A percentile compares a stretch with the other conserved stretches of the same genome.
phyloP scores from a whole-genome alignment of 1,284 basidiomycete genomes.

The Anthracocystis setariae region DNA sequence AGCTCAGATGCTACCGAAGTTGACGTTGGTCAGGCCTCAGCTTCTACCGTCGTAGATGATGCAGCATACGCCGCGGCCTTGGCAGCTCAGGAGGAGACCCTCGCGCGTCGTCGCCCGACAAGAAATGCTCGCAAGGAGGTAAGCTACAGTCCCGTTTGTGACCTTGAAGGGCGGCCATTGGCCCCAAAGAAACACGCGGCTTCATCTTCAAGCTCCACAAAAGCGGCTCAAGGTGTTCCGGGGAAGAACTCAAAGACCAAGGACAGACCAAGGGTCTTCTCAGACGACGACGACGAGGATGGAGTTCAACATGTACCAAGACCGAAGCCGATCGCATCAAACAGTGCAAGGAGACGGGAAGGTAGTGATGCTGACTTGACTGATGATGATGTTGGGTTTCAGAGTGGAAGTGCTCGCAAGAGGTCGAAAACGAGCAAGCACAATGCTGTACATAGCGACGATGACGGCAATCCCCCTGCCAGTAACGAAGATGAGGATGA shows the following conservation, averaged over 20 bases:
- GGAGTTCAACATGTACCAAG: not conserved
- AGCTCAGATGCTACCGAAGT: conserved; percentile 18
- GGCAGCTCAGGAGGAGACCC: conserved; percentile 30
- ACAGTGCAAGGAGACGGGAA: conserved; percentile 1
- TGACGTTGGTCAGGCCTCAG: not conserved
- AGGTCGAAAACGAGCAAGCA: conserved; percentile 12
- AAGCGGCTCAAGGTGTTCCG: no score
- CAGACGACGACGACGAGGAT: conserved; percentile 26
- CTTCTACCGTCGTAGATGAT: conserved; percentile 15
- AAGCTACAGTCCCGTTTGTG: conserved; percentile 36
- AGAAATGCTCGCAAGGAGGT: conserved; percentile 26
- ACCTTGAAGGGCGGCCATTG: conserved; percentile 33
- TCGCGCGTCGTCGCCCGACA: conserved; percentile 28
- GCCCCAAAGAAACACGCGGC: conserved; percentile 5
- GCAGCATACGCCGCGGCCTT: conserved; percentile 40
- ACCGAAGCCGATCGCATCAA: conserved; percentile 9
- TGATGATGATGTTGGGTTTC: conserved; percentile 33
- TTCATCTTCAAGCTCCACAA: conserved; percentile 12
- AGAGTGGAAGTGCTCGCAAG: conserved; percentile 12
- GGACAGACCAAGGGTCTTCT: conserved; percentile 19
- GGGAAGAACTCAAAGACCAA: conserved; percentile 5
- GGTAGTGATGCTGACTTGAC: conserved; percentile 23
- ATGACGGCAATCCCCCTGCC: not conserved
- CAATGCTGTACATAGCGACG: conserved; percentile 8
- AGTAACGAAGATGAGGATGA: conserved; percentile 5